Conservation (phyloP, 1,139 yeast genomes). For the Taphrina populina region DNA sequence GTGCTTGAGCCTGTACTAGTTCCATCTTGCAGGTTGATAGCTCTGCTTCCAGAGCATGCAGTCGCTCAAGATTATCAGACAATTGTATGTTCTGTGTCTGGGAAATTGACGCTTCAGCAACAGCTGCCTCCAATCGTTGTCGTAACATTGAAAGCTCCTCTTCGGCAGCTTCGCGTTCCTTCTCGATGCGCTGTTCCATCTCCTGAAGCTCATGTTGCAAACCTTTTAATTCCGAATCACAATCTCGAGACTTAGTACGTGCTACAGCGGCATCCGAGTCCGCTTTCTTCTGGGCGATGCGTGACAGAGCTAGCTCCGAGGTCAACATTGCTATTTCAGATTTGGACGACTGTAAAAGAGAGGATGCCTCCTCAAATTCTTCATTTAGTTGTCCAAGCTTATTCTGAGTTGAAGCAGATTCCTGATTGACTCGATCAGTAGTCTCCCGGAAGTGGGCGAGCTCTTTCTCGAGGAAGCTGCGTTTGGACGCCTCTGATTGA, state of each 20-base stretch:
- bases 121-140: not conserved
- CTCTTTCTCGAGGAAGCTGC: slow-evolving; percentile 27
- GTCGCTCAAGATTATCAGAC: too few species aligned
- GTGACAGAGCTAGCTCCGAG: slow-evolving; percentile 20
- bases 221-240: slow-evolving; percentile 42
- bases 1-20: too few species aligned
- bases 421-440: slow-evolving; percentile 11
- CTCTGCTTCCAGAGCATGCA: too few species aligned
- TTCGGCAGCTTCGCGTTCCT: slow-evolving; percentile 32
- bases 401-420: not conserved
- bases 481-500: slow-evolving; percentile 33
- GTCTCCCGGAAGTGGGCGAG: slow-evolving; percentile 14
- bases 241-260: slow-evolving; percentile 35
- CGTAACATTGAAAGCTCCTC: slow-evolving; percentile 29
- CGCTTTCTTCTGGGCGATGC: slow-evolving; percentile 34
- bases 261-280: not conserved
- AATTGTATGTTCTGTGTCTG: too few species aligned
- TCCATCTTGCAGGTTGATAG: too few species aligned
- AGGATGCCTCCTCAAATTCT: slow-evolving; percentile 32
- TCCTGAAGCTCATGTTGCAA: slow-evolving; percentile 38
- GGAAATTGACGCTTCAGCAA: not conserved
- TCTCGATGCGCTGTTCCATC: slow-evolving; percentile 37
- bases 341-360: not conserved
- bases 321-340: not conserved
- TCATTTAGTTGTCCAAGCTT: not conserved